phyloP scores from a whole-genome alignment of 2,329 filamentous ascomycete genomes.

The Fusarium sp. region DNA sequence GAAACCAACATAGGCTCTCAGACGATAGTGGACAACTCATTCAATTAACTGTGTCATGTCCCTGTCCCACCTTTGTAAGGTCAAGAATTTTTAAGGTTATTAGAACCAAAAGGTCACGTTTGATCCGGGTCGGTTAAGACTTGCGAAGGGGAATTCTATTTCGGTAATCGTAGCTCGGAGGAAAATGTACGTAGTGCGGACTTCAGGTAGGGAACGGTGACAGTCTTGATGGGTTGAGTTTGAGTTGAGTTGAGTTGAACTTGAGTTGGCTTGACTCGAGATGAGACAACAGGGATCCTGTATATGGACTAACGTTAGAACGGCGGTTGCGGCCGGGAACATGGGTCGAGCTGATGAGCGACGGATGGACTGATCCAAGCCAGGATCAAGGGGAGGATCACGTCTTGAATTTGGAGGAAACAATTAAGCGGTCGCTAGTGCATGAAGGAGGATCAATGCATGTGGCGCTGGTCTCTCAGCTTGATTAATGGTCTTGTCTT shows the following conservation, averaged over 20 bases:
- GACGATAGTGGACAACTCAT: neutral
- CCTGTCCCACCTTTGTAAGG: neutral
- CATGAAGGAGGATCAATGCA: slow-evolving; percentile 25
- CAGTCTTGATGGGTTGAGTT: slow-evolving; percentile 2
- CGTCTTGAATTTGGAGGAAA: slow-evolving; percentile 7
- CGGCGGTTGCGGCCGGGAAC: slow-evolving; percentile 13
- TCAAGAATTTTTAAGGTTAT: slow-evolving; percentile 1
- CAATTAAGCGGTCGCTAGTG: slow-evolving; percentile 2
- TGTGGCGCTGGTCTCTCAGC: neutral
- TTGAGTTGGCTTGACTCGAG: neutral
- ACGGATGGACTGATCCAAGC: slow-evolving; percentile 38
- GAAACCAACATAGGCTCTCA: neutral
- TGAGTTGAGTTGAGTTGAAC: neutral
- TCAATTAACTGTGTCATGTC: neutral
- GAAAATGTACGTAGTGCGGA: neutral
- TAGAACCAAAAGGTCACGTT: neutral
- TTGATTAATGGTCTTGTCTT: neutral
- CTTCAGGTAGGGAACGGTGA: slow-evolving; percentile 21
- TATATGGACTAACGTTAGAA: neutral
- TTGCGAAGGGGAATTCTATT: slow-evolving; percentile 18
- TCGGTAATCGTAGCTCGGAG: slow-evolving; percentile 28
- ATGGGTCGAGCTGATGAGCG: slow-evolving; percentile 14
- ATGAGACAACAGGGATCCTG: neutral
- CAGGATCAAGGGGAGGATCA: slow-evolving; percentile 15
- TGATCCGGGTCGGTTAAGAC: neutral